Evolutionary conservation across 768 basidiomycete genomes (phyloP), one percentile per base, ranked within the genome.

Genomic region (Fistulinella prunicolor): DNA sequence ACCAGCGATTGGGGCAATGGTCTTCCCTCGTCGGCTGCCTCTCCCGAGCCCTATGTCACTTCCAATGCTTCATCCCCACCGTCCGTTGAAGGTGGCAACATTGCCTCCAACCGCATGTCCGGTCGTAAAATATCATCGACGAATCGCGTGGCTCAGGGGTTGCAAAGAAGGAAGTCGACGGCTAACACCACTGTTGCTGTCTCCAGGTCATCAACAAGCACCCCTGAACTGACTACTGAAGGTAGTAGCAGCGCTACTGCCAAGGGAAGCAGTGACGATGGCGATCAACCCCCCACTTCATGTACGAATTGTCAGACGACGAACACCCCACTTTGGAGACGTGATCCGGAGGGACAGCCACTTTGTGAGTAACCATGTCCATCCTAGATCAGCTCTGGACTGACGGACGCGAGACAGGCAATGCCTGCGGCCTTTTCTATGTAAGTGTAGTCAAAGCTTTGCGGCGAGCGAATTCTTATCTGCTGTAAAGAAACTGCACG

Each of bases 301-400:
- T 97, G 94, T 66, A 92, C 89, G 6, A 97, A 97, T 63, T 97
- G 94, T 67, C 85, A 89, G 59, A 97, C 94, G 46, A 94, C 90
- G 12, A 96, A 93, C 63, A 97, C 94, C 32, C 92, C 92, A 9
- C 71, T 95, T 38, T 95, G 92, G 92, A 78, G 92, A 66, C 74
- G 92, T 53, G 91, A 95, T 71, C 89, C 92, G 1, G 92, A 94
- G 59, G 92, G 92, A 17, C 90, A 94, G 60, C 92, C 92, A 26
- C 70, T 95, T 44, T 95, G 92, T 86, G 70, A 74, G 82, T 78
- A 23, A 30, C 3, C n/a, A n/a, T n/a, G n/a, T 46, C 6, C 21
- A 13, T 45, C 34, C 40, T 51, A 9, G 26, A 49, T 53, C 55
- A 38, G 38, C 44, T 47, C 35, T 56, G 10, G 30, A 44, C 34